A percentile compares a stretch with the other conserved stretches of the same genome.
These are phyloP conservation scores for Schizophyllum amplum DNA, from an alignment of 1,284 basidiomycete species.

Conservation along the genomic window DNA sequence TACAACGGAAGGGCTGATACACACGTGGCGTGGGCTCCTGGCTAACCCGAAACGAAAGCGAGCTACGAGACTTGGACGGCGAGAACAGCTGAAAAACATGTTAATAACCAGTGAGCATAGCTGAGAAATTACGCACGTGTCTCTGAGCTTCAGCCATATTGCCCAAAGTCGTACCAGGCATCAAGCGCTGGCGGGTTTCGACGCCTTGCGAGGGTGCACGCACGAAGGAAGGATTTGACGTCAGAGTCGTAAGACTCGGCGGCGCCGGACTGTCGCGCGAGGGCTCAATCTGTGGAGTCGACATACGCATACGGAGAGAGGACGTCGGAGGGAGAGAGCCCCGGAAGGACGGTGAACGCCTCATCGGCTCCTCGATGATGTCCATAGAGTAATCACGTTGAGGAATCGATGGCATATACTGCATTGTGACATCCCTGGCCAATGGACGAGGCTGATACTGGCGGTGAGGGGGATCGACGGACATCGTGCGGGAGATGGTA, in stretches of 20 bases:
- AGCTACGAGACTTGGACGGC: conserved; percentile 38
- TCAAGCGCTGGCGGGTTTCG: conserved; percentile 24
- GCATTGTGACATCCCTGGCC: conserved; percentile 32
- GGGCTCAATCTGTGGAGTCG: conserved; percentile 59
- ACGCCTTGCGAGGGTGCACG: conserved; percentile 38
- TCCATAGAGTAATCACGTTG: conserved; percentile 21
- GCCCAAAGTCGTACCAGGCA: conserved; percentile 44
- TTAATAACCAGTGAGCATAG: conserved; percentile 3
- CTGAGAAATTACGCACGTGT: conserved; percentile 31
- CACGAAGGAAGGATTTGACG: conserved; percentile 61
- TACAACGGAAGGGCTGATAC: conserved; percentile 21
- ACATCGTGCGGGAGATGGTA: conserved; percentile 45
- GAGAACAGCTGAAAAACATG: conserved; percentile 31
- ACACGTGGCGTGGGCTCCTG: conserved; percentile 25
- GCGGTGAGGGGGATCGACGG: conserved; percentile 43
- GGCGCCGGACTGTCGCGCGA: conserved; percentile 58
- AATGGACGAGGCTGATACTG: conserved; percentile 18
- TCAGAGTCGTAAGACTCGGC: conserved; percentile 51
- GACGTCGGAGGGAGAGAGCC: conserved; percentile 33
- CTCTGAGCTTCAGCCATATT: conserved; percentile 51
- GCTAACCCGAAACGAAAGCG: conserved; percentile 37
- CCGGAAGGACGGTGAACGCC: conserved; percentile 21
- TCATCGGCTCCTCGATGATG: conserved; percentile 14
- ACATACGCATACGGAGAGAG: conserved; percentile 54
- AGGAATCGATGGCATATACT: conserved; percentile 15